Evolutionary conservation across 306 rosid genomes (phyloP).

Genomic region (Acacia confusa): DNA sequence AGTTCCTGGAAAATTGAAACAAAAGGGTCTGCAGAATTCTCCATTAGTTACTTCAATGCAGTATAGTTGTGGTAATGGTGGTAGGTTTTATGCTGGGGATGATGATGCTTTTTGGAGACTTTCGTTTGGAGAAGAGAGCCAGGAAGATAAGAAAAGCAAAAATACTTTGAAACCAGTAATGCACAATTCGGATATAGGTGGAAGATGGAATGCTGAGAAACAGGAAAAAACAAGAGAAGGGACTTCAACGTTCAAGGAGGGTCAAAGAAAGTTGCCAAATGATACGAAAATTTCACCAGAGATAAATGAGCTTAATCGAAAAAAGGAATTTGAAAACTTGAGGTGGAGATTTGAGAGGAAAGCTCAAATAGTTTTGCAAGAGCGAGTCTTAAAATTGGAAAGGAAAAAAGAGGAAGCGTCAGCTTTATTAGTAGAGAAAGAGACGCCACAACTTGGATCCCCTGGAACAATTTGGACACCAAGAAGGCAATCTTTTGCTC

Average conservation of each 20-base stretch:
- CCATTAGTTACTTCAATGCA: slow-evolving; percentile 35
- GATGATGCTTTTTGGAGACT: slow-evolving; percentile 79
- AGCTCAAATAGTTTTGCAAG: slow-evolving; percentile 39
- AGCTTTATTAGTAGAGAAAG: slow-evolving; percentile 31
- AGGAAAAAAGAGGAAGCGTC: slow-evolving; percentile 39
- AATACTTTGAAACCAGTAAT: slow-evolving; percentile 33
- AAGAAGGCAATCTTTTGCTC: slow-evolving; percentile 34
- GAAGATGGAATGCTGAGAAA: slow-evolving; percentile 34
- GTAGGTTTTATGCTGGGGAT: slow-evolving; percentile 51
- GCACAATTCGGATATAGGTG: slow-evolving; percentile 38
- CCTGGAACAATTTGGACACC: slow-evolving; percentile 47
- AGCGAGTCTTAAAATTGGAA: slow-evolving; percentile 45
- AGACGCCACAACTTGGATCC: slow-evolving; percentile 37
- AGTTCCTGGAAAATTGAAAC: slow-evolving; percentile 39
- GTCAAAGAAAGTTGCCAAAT: slow-evolving; percentile 32
- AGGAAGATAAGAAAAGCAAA: slow-evolving; percentile 40
- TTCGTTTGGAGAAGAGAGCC: slow-evolving; percentile 62
- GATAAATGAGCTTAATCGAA: not conserved
- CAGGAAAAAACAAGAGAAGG: slow-evolving; percentile 40
- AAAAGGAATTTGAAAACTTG: slow-evolving; percentile 43
- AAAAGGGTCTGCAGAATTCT: slow-evolving; percentile 44
- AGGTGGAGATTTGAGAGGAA: slow-evolving; percentile 46
- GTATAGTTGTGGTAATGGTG: slow-evolving; percentile 31
- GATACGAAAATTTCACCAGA: slow-evolving; percentile 27
- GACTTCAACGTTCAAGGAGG: slow-evolving; percentile 33